Conservation (phyloP, 805 yeast genomes). For the Pichia gijzeniarum region DNA sequence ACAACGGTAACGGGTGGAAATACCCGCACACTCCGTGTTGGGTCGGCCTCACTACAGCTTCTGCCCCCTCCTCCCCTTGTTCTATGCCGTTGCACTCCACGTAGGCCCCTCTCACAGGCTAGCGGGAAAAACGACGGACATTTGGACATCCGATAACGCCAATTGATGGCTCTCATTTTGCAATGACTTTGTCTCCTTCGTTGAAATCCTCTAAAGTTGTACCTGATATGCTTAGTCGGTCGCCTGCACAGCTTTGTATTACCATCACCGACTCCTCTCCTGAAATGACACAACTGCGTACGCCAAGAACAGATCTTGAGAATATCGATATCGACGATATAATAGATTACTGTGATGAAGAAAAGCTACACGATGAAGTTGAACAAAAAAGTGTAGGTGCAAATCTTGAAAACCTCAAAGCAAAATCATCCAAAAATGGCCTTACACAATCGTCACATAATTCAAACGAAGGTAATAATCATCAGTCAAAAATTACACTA, state of each 20-base stretch:
- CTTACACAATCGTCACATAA: neutral
- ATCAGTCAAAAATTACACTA: neutral
- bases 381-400: too few relatives aligned
- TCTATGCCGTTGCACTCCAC: too few relatives aligned
- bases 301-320: neutral
- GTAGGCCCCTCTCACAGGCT: too few relatives aligned
- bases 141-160: neutral
- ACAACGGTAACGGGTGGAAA: neutral
- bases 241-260: too few relatives aligned
- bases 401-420: neutral
- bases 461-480: neutral
- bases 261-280: neutral
- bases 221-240: too few relatives aligned
- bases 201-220: neutral
- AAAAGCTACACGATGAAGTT: too few relatives aligned
- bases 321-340: neutral
- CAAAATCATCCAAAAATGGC: neutral
- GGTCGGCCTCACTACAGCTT: neutral
- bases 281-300: neutral
- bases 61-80: neutral
- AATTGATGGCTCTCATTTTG: too few relatives aligned
- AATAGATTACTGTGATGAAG: neutral
- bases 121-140: too few relatives aligned
- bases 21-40: constrained; percentile 7
- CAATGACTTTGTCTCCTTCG: constrained; percentile 1